Conservation (phyloP, 805 yeast species). For the Myxozyma monticola region DNA sequence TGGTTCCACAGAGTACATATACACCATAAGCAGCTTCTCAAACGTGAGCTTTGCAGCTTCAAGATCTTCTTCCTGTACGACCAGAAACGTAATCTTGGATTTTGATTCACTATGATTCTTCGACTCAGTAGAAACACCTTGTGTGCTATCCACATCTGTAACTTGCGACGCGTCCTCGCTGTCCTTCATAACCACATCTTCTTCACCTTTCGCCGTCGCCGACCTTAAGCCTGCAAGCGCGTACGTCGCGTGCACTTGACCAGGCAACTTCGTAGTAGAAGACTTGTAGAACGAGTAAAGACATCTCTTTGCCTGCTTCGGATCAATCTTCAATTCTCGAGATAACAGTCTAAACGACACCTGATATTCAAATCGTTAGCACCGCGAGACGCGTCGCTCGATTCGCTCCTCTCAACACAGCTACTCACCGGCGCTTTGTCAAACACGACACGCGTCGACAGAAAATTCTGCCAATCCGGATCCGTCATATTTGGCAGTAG, state of each 20-base stretch:
- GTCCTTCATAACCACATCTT: background rate
- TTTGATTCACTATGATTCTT: background rate
- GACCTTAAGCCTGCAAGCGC: slow-evolving; percentile 15
- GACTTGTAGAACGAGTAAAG: slow-evolving; percentile 18
- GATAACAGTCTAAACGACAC: slow-evolving; percentile 24
- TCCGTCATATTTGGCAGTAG: background rate
- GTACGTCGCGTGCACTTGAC: slow-evolving; percentile 20
- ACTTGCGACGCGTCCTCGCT: background rate
- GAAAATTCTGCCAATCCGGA: background rate
- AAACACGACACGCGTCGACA: slow-evolving; percentile 21
- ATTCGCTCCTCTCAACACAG: background rate
- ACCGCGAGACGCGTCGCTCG: too few relatives aligned
- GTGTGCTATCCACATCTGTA: slow-evolving; percentile 6
- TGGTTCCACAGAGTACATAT: slow-evolving; percentile 25
- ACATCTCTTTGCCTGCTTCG: slow-evolving; percentile 10
- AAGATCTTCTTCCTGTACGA: slow-evolving; percentile 24
- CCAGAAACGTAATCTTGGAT: slow-evolving; percentile 7
- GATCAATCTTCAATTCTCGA: slow-evolving; percentile 17
- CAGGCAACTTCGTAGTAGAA: slow-evolving; percentile 9
- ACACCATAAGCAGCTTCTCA: slow-evolving; percentile 9
- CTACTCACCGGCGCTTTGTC: slow-evolving; percentile 21
- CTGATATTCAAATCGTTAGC: slow-evolving; percentile 10
- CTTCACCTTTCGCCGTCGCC: slow-evolving; percentile 3
- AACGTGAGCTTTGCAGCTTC: slow-evolving; percentile 18
- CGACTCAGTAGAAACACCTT: background rate